Conservation (phyloP, 2,329 filamentous ascomycete genomes). For the Colletotrichum tabaci region DNA sequence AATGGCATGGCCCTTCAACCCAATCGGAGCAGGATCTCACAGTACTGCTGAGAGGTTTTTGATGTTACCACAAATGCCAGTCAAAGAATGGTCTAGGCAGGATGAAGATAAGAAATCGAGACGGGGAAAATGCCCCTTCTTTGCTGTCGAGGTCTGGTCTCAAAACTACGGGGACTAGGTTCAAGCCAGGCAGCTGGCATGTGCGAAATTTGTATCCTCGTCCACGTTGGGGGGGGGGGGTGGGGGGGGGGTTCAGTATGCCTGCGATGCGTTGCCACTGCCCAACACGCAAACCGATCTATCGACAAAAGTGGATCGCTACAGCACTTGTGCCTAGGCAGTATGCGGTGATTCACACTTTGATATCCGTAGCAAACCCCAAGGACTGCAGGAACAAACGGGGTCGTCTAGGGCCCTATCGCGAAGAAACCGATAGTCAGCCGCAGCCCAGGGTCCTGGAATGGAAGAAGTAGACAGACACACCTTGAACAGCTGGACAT, state of each 20-base stretch:
- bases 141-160: constrained; percentile 10
- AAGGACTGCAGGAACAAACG: neutral
- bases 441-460: neutral
- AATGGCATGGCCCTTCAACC: neutral
- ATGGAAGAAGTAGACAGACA: neutral
- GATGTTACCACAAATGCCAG: no score
- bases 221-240: neutral
- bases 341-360: neutral
- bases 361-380: neutral
- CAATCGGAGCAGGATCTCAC: neutral
- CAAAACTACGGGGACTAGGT: neutral
- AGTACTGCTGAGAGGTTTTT: neutral
- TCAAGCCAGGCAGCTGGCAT: constrained; percentile 27
- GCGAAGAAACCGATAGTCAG: neutral
- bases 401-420: neutral
- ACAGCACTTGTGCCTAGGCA: neutral
- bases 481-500: neutral
- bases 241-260: constrained; percentile 6
- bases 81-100: neutral
- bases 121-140: constrained; percentile 1
- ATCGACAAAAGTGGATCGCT: neutral
- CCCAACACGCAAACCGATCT: constrained; percentile 10
- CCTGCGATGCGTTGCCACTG: neutral
- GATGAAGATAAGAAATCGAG: neutral
- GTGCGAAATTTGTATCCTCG: constrained; percentile 28